Evolutionary conservation across 495 filamentous ascomycete species (phyloP), one percentile per base, ranked within the genome.

Genomic region (Aspergillus panamensis): DNA sequence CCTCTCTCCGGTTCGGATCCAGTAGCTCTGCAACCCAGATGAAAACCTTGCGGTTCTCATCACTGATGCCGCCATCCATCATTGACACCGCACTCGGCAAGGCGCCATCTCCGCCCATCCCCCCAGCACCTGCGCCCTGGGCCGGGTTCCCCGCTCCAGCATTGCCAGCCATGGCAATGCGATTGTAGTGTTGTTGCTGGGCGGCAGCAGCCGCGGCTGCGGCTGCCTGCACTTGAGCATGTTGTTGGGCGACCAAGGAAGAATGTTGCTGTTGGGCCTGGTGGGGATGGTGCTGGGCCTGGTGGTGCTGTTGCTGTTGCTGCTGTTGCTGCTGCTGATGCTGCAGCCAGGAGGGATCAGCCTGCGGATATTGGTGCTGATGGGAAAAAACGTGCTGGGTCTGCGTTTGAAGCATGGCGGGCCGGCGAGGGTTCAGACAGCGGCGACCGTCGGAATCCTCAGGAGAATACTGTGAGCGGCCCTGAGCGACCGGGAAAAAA

Each of bases 11-110:
- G 49, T 83, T 84, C 48, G 91, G 89, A 66, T 92, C 93, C 63
- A 97, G 81, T 44, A 97, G 78, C 67, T 99, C 93, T 43, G 91
- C 87, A 60, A 97, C 93, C 84, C 92, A 97, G 60, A 86, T 86
- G 65, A 97, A 82, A 14, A 96, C 91, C 51, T 93, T 84, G 64
- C 90, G 82, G 69, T 96, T 96, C 65, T 99, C 94, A 66, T 97
- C 95, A 43, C 87, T 89, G 53, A 92, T 80, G 48, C 74, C 78
- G 52, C 70, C 78, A 69, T 78, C 90, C 76, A 74, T 73, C 64
- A 73, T 72, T 37, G 70, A 73, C 60, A 74, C 77, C 68, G 82
- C 64, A 60, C 68, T 70, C 3, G 76, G 62, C 64, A 78, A 57
- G 39, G 66, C 75, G 64, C 79, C 80, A 67, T 87, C 83, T 61